Percentiles rank a stretch among this genome's conserved stretches.
phyloP scores from a whole-genome alignment of 2,329 filamentous ascomycete species.

The Botrytis hyacinthi region DNA sequence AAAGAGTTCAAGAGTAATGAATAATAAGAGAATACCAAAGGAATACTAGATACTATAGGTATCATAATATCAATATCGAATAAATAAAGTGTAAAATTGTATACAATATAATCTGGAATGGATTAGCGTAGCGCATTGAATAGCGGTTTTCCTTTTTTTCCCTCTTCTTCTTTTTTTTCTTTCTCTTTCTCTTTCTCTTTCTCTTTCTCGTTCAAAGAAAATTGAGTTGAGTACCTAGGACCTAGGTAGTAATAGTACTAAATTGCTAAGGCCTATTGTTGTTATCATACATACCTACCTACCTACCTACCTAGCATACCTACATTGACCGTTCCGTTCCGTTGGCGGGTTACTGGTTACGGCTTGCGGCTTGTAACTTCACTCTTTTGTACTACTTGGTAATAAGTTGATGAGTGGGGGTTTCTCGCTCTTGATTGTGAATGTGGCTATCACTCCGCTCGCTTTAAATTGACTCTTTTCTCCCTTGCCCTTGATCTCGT shows the following conservation, averaged over 20 bases:
- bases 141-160: not conserved
- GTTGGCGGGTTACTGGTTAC: too few species aligned
- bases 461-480: not conserved
- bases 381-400: not conserved
- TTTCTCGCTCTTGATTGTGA: not conserved
- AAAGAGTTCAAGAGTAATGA: not conserved
- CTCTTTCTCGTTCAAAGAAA: too few species aligned
- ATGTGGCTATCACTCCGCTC: not conserved
- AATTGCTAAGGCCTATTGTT: too few species aligned
- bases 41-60: not conserved
- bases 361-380: not conserved
- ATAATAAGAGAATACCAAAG: not conserved
- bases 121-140: not conserved
- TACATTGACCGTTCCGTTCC: not conserved
- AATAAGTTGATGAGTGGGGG: not conserved
- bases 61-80: not conserved
- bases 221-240: too few species aligned
- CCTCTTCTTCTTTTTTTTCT: too few species aligned
- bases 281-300: too few species aligned
- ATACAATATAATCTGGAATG: not conserved
- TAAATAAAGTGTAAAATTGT: not conserved
- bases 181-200: not conserved
- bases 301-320: too few species aligned
- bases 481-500: not conserved
- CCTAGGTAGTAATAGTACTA: too few species aligned